Conservation (phyloP, 2,329 filamentous ascomycete species). For the Aspergillus phoenicis region DNA sequence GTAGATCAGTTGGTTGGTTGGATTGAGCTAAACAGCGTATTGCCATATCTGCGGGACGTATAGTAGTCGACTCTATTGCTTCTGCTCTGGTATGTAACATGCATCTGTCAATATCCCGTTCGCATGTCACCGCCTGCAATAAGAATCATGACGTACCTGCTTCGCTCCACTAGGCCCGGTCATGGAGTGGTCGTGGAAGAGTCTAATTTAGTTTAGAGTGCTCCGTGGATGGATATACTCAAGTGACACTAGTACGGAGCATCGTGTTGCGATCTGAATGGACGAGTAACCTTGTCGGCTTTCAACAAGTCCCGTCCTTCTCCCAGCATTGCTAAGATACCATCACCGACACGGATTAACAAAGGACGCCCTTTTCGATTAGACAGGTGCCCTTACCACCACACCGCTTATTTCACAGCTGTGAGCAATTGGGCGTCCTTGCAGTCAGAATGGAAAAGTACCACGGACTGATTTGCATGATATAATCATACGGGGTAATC, state of each 20-base stretch:
- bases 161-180: neutral
- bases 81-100: neutral
- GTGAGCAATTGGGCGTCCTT: neutral
- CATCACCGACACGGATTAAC: neutral
- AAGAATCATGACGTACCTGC: neutral
- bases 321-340: too few species aligned
- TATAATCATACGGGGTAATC: constrained; percentile 1
- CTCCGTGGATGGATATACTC: neutral
- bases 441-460: neutral
- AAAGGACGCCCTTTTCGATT: neutral
- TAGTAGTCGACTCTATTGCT: neutral
- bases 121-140: neutral
- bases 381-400: neutral
- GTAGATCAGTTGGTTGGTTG: neutral
- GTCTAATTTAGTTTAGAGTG: constrained; percentile 1
- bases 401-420: constrained; percentile 2
- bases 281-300: neutral
- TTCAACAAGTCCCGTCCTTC: neutral
- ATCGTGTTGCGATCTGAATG: constrained; percentile 4
- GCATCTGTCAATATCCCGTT: neutral
- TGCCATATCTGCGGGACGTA: neutral
- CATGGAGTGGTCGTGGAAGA: neutral
- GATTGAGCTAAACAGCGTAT: too few species aligned
- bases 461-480: neutral
- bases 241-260: neutral